Evolutionary conservation across 208 protist genomes (phyloP), one percentile per base, ranked within the genome.

Genomic region (Acanthamoeba royreba): DNA sequence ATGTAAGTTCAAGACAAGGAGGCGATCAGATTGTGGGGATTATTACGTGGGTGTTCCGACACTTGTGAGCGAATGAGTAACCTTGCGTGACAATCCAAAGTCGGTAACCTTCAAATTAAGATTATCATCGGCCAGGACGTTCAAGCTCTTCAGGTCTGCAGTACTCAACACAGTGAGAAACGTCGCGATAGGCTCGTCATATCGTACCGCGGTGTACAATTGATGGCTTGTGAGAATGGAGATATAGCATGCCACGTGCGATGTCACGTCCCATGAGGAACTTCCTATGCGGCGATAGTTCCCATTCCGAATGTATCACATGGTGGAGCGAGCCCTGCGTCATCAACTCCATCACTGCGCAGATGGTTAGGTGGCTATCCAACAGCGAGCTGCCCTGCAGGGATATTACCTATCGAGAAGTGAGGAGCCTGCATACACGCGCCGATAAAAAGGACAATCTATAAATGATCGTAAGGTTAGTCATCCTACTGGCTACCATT

Each of bases 211-310:
- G 35, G 49, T 81, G 69, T 47, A 81, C 69, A 47, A 81, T 43
- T 15, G 69, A 31, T 8, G 69, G 69, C 31, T 81, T 81, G 69
- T 81, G 69, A 13, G 69, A 81, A 28, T 81, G 69, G 19, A 81
- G 42, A 40, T 81, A 81, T 22, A 81, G 69, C 69, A 81, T 81
- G 38, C 69, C 69, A 22, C 69, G 69, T 8, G 69, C 69, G 69
- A 81, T 81, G 42, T 81, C 69, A 42, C 69, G 69, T n/a, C 69
- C 69, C 69, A 81, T 81, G 7, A 81, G 69, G 69, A 43, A 81
- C 69, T 81, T 81, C 22, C 69, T 35, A 28, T 81, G 69, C 11
- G 49, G 42, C 69, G 69, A 52, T 4, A 81, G n/a, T 28, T 81
- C 69, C 13, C 33, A 22, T 3, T 47, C 42, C 7, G 69, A 81